These are phyloP conservation scores for Bipolaris victoriae DNA, from an alignment of 2,329 filamentous ascomycete genomes.

Conservation along the genomic window DNA sequence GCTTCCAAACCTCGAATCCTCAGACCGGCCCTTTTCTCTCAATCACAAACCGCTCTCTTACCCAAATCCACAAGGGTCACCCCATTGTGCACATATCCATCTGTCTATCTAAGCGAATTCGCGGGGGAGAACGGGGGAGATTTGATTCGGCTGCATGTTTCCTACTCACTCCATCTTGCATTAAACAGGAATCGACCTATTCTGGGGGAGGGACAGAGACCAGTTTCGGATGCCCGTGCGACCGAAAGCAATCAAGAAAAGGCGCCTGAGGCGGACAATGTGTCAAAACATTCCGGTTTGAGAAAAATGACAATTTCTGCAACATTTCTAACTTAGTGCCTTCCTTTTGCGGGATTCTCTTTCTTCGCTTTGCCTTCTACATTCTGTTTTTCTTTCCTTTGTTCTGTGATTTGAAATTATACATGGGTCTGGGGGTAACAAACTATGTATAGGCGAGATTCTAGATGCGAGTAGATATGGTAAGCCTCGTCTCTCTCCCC, in stretches of 20 bases:
- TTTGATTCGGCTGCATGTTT: slow-evolving; percentile 1
- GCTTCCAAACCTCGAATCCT: no score
- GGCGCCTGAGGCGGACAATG: slow-evolving; percentile 13
- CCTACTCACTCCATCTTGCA: neutral
- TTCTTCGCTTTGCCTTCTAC: neutral
- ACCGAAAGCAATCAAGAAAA: slow-evolving; percentile 3
- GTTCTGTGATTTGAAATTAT: neutral
- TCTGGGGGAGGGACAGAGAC: no score
- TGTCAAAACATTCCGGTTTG: slow-evolving; percentile 7
- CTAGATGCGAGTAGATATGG: neutral
- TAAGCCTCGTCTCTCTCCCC: no score
- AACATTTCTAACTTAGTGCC: neutral
- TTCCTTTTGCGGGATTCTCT: no score
- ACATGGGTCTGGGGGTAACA: no score
- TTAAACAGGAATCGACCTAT: no score
- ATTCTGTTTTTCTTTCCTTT: neutral
- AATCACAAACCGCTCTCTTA: no score
- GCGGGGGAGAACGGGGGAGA: no score
- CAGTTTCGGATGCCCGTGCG: neutral
- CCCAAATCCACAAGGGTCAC: no score
- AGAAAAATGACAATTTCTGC: slow-evolving; percentile 13
- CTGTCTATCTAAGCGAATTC: no score
- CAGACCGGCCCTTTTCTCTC: no score
- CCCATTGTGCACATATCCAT: no score
- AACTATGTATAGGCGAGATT: neutral